Evolutionary conservation across 1,284 basidiomycete genomes (phyloP).

Genomic region (Moniliophthora roreri): DNA sequence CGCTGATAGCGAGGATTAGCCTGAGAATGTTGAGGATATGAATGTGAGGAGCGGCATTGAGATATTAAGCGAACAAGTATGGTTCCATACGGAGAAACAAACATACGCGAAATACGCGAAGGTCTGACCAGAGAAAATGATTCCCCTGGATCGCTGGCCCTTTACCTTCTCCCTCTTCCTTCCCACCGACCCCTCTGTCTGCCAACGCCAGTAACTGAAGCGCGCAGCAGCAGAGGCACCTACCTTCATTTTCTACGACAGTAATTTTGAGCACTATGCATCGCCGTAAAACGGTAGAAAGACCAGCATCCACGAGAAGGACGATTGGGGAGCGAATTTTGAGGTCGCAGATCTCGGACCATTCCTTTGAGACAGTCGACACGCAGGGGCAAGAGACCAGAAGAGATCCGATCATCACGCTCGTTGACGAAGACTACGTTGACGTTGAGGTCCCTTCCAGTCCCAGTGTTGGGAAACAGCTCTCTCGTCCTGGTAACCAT

Average conservation of each 20-base stretch:
- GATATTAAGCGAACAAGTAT: too few relatives aligned
- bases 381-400: conserved; percentile 4
- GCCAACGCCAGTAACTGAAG: background rate
- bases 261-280: background rate
- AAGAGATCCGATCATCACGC: conserved; percentile 28
- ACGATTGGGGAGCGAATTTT: too few relatives aligned
- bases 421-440: conserved; percentile 74
- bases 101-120: background rate
- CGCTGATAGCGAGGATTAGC: too few relatives aligned
- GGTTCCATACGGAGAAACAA: background rate
- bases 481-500: too few relatives aligned
- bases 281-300: background rate
- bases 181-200: background rate
- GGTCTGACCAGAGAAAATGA: background rate
- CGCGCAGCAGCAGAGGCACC: background rate
- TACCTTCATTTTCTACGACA: background rate
- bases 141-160: background rate
- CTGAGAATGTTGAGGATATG: too few relatives aligned
- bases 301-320: too few relatives aligned
- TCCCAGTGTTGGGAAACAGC: conserved; percentile 29
- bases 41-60: too few relatives aligned
- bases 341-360: background rate
- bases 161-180: background rate
- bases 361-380: background rate
- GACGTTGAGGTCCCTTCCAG: conserved; percentile 37